Evolutionary conservation across 306 rosid genomes (phyloP).

Genomic region (Quercus engelmannii): DNA sequence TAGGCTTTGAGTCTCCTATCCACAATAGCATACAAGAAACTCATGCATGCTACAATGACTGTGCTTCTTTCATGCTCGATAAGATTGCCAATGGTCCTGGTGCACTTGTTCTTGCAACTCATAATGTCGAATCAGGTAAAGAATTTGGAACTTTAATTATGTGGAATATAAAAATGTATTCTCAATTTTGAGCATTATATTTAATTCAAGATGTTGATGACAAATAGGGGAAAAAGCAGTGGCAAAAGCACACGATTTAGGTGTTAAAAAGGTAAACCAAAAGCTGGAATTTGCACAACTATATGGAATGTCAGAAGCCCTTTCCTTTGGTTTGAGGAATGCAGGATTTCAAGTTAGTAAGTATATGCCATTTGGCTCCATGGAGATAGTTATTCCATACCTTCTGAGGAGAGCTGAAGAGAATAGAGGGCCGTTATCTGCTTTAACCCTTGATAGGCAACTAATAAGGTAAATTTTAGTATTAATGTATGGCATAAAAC

Average conservation of each 20-base stretch:
- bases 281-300: constrained; percentile 90
- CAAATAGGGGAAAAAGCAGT: constrained; percentile 70
- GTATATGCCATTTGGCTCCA: constrained; percentile 90
- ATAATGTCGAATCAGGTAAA: constrained; percentile 80
- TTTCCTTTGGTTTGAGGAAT: constrained; percentile 73
- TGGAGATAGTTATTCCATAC: constrained; percentile 77
- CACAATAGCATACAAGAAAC: constrained; percentile 69
- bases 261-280: constrained; percentile 64
- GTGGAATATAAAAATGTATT: background rate
- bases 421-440: constrained; percentile 74
- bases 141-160: background rate
- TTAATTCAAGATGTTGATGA: background rate
- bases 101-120: constrained; percentile 78
- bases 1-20: constrained; percentile 69
- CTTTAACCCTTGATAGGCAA: constrained; percentile 64
- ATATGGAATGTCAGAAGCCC: constrained; percentile 85
- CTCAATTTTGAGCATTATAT: background rate
- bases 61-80: constrained; percentile 63
- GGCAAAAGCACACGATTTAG: constrained; percentile 66
- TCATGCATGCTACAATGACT: constrained; percentile 66
- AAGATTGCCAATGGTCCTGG: constrained; percentile 58
- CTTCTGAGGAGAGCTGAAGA: constrained; percentile 91
- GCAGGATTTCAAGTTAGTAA: constrained; percentile 97
- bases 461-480: constrained; percentile 51
- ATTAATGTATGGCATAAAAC: no score